A percentile compares a stretch with the other conserved stretches of the same genome.
Conservation (phyloP, 306 rosid genomes). For the Clitoria ternatea region DNA sequence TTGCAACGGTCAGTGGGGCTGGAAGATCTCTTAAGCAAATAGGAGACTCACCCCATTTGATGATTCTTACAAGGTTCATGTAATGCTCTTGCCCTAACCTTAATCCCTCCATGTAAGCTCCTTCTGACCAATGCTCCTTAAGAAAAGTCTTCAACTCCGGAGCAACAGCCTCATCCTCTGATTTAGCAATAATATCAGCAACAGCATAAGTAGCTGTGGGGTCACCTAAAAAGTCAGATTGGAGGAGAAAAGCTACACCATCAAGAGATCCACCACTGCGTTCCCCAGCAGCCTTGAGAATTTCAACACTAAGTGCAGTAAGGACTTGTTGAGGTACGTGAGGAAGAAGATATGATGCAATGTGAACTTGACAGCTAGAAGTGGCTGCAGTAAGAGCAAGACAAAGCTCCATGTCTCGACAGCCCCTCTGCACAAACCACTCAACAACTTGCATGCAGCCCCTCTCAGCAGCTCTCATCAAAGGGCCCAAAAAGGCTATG, state of each 20-base stretch:
- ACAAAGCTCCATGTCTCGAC: slow-evolving; percentile 92
- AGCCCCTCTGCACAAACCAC: slow-evolving; percentile 84
- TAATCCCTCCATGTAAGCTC: slow-evolving; percentile 58
- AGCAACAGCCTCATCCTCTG: slow-evolving; percentile 66
- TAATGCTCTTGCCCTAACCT: slow-evolving; percentile 64
- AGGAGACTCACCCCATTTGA: slow-evolving; percentile 72
- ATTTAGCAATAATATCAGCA: slow-evolving; percentile 70
- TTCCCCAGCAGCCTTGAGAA: slow-evolving; percentile 88
- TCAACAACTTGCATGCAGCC: slow-evolving; percentile 81
- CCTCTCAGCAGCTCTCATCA: slow-evolving; percentile 95
- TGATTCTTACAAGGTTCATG: slow-evolving; percentile 63
- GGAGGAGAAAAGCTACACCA: slow-evolving; percentile 83
- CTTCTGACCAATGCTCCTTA: slow-evolving; percentile 74
- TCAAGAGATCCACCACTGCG: slow-evolving; percentile 77
- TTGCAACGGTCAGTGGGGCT: slow-evolving; percentile 56
- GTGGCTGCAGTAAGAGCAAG: slow-evolving; percentile 94
- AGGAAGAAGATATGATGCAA: slow-evolving; percentile 76
- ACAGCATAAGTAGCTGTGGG: slow-evolving; percentile 81
- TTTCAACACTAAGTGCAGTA: slow-evolving; percentile 72
- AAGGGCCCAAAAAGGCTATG: slow-evolving; percentile 78
- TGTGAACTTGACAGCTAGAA: slow-evolving; percentile 79
- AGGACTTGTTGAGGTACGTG: slow-evolving; percentile 80
- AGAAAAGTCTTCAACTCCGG: slow-evolving; percentile 70
- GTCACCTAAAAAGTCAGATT: slow-evolving; percentile 78
- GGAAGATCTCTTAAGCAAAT: slow-evolving; percentile 83